Conservation (phyloP, 768 basidiomycete genomes). For the Hericium coralloides region DNA sequence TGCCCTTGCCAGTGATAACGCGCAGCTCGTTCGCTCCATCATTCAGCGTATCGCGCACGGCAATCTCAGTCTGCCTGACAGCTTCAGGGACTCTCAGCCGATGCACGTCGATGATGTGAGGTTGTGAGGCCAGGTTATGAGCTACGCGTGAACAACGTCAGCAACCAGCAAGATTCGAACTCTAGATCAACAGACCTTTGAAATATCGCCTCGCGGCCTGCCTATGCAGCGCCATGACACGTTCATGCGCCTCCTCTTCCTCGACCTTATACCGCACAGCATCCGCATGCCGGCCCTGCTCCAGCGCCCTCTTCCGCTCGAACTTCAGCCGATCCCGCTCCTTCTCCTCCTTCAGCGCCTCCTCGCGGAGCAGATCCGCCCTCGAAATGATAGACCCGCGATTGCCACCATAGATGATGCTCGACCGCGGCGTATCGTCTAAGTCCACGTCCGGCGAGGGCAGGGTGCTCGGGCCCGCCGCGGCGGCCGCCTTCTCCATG, state of each 20-base stretch:
- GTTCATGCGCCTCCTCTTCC: slow-evolving; percentile 20
- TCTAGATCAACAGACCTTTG: slow-evolving; percentile 17
- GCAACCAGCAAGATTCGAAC: background rate
- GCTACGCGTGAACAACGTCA: slow-evolving; percentile 13
- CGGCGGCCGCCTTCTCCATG: slow-evolving; percentile 1
- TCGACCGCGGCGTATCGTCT: slow-evolving; percentile 11
- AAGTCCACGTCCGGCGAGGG: slow-evolving; percentile 3
- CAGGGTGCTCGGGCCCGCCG: background rate
- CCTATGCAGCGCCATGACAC: slow-evolving; percentile 20
- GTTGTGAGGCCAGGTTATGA: slow-evolving; percentile 20
- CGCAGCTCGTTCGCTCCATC: slow-evolving; percentile 22
- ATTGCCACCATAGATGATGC: slow-evolving; percentile 20
- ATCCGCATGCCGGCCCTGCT: slow-evolving; percentile 15
- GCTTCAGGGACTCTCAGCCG: slow-evolving; percentile 25
- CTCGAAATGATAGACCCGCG: slow-evolving; percentile 16
- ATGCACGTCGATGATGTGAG: slow-evolving; percentile 28
- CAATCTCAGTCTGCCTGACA: slow-evolving; percentile 21
- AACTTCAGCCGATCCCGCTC: slow-evolving; percentile 15
- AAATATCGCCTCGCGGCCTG: slow-evolving; percentile 27
- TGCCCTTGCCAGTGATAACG: slow-evolving; percentile 26
- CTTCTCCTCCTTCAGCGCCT: slow-evolving; percentile 20
- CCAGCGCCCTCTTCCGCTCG: slow-evolving; percentile 18
- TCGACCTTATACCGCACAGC: slow-evolving; percentile 23
- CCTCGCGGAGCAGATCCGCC: slow-evolving; percentile 22
- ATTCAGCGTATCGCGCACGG: slow-evolving; percentile 22